Evolutionary conservation across 257 asterid species (phyloP).

Genomic region (Solanum ahanhuiri): DNA sequence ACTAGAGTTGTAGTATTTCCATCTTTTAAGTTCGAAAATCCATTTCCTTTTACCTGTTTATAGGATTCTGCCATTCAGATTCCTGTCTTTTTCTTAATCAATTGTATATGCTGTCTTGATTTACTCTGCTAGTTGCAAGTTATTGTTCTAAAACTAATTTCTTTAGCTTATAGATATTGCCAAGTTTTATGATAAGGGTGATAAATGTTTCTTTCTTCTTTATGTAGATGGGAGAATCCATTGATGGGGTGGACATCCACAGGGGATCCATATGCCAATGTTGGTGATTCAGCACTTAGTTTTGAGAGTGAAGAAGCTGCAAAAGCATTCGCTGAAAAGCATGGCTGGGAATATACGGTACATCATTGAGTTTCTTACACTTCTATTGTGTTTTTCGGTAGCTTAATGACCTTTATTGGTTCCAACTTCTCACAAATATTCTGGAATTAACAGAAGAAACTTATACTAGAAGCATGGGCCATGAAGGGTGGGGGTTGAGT

Average conservation of each 20-base stretch:
- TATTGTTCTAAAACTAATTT: neutral
- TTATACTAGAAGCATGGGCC: neutral
- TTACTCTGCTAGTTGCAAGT: neutral
- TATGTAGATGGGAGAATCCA: conserved; percentile 94
- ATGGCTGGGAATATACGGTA: conserved; percentile 94
- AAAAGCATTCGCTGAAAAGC: conserved; percentile 61
- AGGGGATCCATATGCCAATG: conserved; percentile 95
- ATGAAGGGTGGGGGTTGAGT: neutral
- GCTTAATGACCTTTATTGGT: neutral
- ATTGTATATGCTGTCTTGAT: neutral
- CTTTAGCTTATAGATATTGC: neutral
- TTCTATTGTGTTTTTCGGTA: neutral
- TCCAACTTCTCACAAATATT: neutral
- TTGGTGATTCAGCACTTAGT: conserved; percentile 74
- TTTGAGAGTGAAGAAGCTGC: conserved; percentile 94
- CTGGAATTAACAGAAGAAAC: neutral
- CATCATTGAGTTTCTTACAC: neutral
- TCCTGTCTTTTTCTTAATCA: neutral
- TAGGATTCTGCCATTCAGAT: neutral
- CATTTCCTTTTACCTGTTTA: neutral
- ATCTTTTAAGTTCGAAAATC: neutral
- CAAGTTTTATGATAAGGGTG: conserved; percentile 1
- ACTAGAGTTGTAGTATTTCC: neutral
- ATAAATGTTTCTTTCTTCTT: conserved; percentile 4
- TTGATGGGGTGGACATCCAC: conserved; percentile 99